These are phyloP conservation scores for Chaetomium sp. DNA, from an alignment of 2,329 filamentous ascomycete species.

Conservation along the genomic window DNA sequence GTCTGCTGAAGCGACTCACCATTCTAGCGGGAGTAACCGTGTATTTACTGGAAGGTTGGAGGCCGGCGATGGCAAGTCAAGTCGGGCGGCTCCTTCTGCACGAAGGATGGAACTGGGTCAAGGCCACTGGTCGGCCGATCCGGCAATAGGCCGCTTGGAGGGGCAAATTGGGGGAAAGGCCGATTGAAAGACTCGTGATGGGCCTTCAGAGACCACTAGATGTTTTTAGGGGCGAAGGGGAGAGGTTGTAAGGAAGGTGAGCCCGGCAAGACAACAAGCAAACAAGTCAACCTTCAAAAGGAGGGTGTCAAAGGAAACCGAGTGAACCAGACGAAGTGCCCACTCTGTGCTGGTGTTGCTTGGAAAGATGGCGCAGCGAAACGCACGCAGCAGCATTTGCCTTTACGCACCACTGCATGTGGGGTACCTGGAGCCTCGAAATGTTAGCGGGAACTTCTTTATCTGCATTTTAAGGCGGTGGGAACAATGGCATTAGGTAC, in stretches of 20 bases:
- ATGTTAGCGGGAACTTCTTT: constrained; percentile 9
- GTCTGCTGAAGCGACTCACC: constrained; percentile 13
- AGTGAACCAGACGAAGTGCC: not conserved
- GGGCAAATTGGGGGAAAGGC: not conserved
- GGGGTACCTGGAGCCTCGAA: constrained; percentile 5
- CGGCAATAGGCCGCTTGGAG: not conserved
- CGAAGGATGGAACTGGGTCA: not conserved
- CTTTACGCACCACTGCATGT: not conserved
- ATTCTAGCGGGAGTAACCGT: constrained; percentile 10
- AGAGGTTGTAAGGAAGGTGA: not conserved
- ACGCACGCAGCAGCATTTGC: constrained; percentile 7
- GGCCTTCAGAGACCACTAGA: not conserved
- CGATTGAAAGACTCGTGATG: not conserved
- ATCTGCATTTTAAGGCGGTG: not conserved
- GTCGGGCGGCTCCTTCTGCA: constrained; percentile 10
- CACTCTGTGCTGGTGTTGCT: constrained; percentile 5
- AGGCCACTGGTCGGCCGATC: constrained; percentile 1
- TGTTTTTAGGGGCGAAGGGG: not conserved
- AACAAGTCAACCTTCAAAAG: not conserved
- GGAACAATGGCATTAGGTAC: not conserved
- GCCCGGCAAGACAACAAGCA: not conserved
- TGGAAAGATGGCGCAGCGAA: constrained; percentile 13
- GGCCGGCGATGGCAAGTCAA: constrained; percentile 9
- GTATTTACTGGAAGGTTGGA: constrained; percentile 14
- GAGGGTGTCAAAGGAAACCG: constrained; percentile 6